A percentile compares a stretch with the other conserved stretches of the same genome.
These are phyloP conservation scores for Scedosporium boydii DNA, from an alignment of 2,329 filamentous ascomycete species.

Conservation along the genomic window DNA sequence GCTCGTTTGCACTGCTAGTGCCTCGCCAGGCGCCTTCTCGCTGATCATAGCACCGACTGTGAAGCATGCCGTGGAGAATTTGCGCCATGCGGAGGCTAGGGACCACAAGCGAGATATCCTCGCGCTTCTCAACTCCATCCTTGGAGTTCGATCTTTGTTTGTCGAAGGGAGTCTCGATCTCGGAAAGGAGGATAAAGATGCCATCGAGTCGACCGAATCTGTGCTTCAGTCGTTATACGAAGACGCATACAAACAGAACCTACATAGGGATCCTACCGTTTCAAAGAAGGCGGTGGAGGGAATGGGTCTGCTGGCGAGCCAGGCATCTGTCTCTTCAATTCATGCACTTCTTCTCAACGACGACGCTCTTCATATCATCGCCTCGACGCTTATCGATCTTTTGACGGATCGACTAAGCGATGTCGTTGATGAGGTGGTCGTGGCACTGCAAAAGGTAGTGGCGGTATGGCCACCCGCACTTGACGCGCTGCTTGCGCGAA, in stretches of 20 bases:
- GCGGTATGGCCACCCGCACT: slow-evolving; percentile 26
- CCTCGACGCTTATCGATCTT: slow-evolving; percentile 18
- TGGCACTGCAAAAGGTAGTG: slow-evolving; percentile 29
- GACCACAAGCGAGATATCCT: slow-evolving; percentile 43
- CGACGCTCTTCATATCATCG: slow-evolving; percentile 26
- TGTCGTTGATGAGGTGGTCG: slow-evolving; percentile 30
- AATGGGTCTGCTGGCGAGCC: slow-evolving; percentile 33
- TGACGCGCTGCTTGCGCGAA: slow-evolving; percentile 20
- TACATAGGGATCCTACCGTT: slow-evolving; percentile 16
- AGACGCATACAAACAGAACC: slow-evolving; percentile 29
- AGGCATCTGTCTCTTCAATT: slow-evolving; percentile 20
- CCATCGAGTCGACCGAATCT: slow-evolving; percentile 24
- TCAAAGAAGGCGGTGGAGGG: slow-evolving; percentile 35
- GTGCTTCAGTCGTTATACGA: slow-evolving; percentile 32
- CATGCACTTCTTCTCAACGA: slow-evolving; percentile 23
- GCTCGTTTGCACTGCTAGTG: slow-evolving; percentile 39
- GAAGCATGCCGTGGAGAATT: slow-evolving; percentile 38
- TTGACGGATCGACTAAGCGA: slow-evolving; percentile 21
- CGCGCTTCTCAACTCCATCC: slow-evolving; percentile 38
- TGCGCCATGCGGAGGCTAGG: slow-evolving; percentile 39
- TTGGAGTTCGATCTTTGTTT: slow-evolving; percentile 35
- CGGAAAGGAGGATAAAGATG: slow-evolving; percentile 24
- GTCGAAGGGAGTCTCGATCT: slow-evolving; percentile 18
- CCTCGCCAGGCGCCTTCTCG: slow-evolving; percentile 37
- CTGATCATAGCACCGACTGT: slow-evolving; percentile 35